Evolutionary conservation across 2,329 filamentous ascomycete species (phyloP).

Genomic region (Geosmithia putterillii): DNA sequence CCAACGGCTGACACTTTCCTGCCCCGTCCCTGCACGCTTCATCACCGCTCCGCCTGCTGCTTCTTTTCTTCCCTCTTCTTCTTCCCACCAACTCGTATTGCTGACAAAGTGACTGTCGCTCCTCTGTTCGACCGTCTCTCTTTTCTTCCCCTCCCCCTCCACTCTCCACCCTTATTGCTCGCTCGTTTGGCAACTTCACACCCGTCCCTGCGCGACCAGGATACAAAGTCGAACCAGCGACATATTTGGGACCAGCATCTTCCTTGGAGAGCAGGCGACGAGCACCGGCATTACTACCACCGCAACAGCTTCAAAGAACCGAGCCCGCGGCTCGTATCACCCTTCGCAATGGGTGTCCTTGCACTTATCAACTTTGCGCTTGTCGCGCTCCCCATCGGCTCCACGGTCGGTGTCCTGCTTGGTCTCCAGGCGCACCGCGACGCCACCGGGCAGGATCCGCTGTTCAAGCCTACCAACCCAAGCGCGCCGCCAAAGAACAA

Average conservation of each 20-base stretch:
- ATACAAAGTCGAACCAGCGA: too few species aligned
- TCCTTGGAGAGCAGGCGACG: neutral
- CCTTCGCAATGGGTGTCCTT: slow-evolving; percentile 12
- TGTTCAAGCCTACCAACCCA: slow-evolving; percentile 23
- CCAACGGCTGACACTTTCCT: neutral
- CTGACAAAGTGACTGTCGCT: neutral
- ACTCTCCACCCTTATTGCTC: neutral
- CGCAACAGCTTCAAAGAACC: neutral
- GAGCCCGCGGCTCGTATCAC: neutral
- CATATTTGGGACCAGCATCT: too few species aligned
- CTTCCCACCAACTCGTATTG: neutral
- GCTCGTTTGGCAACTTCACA: neutral
- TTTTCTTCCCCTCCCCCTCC: neutral
- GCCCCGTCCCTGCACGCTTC: neutral
- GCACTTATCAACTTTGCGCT: slow-evolving; percentile 37
- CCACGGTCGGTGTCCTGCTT: slow-evolving; percentile 35
- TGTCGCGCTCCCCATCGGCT: slow-evolving; percentile 34
- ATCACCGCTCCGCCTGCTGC: neutral
- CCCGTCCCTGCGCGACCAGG: too few species aligned
- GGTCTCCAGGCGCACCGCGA: slow-evolving; percentile 31
- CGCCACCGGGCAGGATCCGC: slow-evolving; percentile 27
- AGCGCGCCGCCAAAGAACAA: slow-evolving; percentile 16
- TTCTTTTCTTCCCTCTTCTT: neutral
- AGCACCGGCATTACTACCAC: neutral
- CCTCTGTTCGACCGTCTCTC: neutral